A percentile compares a stretch with the other conserved stretches of the same genome.
Conservation (phyloP, 352 stramenopile species). For the Blastocystis sp. region DNA sequence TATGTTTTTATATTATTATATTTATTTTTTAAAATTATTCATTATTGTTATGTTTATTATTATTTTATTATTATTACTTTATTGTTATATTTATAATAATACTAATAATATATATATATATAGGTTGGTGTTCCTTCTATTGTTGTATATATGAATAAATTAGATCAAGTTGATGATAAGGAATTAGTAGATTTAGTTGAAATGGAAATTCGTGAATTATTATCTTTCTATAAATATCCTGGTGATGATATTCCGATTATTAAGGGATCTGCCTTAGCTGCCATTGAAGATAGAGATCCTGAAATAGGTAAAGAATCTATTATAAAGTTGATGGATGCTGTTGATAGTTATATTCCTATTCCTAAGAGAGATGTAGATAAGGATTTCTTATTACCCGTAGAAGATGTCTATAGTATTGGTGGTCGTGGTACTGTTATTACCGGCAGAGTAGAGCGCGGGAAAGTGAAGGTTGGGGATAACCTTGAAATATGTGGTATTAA, state of each 20-base stretch:
- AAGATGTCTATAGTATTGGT: constrained; percentile 88
- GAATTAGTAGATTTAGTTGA: constrained; percentile 75
- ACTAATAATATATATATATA: not conserved
- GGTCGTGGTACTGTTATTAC: constrained; percentile 84
- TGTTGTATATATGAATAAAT: constrained; percentile 89
- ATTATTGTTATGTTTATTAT: too few species aligned
- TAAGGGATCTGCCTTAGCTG: constrained; percentile 67
- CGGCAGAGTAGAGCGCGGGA: constrained; percentile 68
- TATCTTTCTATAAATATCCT: constrained; percentile 78
- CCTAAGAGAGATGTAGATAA: constrained; percentile 73
- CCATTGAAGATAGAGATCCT: constrained; percentile 65
- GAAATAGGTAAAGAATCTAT: constrained; percentile 62
- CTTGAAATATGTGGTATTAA: constrained; percentile 56
- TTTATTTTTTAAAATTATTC: not conserved
- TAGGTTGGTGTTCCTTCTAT: constrained; percentile 57
- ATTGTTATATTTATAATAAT: not conserved
- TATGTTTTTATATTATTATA: constrained; percentile 28
- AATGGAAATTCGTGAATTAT: constrained; percentile 76
- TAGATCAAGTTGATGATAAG: constrained; percentile 73
- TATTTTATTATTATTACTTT: not conserved
- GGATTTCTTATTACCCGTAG: constrained; percentile 80
- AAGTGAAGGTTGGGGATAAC: constrained; percentile 61
- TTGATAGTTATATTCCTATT: constrained; percentile 52
- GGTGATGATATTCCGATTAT: constrained; percentile 80
- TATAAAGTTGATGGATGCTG: constrained; percentile 72